Conservation (phyloP, 495 filamentous ascomycete genomes). For the Tirmania nivea region DNA sequence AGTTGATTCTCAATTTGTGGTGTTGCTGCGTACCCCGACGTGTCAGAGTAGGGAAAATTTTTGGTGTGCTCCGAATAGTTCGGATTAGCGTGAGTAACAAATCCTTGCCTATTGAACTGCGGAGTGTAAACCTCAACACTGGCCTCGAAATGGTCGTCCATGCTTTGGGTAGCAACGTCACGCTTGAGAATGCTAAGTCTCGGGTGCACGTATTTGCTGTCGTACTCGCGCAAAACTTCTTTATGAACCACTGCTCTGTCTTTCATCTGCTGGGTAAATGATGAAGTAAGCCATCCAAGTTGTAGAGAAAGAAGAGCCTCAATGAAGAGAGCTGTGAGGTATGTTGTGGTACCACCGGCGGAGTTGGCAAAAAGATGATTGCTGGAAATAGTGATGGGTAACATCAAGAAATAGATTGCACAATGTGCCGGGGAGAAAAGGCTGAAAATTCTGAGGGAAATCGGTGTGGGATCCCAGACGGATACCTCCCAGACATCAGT, state of each 20-base stretch:
- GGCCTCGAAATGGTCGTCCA: conserved; percentile 18
- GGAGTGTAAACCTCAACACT: conserved; percentile 53
- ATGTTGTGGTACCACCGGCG: conserved; percentile 50
- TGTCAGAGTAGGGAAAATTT: not conserved
- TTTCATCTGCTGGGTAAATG: conserved; percentile 64
- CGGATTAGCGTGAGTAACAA: conserved; percentile 67
- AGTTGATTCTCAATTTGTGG: conserved; percentile 2
- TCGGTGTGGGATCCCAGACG: conserved; percentile 78
- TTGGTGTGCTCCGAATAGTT: conserved; percentile 50
- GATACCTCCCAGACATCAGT: conserved; percentile 88
- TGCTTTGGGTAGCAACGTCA: conserved; percentile 34
- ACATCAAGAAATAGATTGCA: conserved; percentile 65
- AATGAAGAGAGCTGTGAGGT: conserved; percentile 56
- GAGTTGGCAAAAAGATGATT: conserved; percentile 38
- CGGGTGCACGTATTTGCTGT: conserved; percentile 85
- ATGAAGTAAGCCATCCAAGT: conserved; percentile 43
- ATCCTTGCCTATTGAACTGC: conserved; percentile 57
- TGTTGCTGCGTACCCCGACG: not conserved
- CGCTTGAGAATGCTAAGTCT: conserved; percentile 58
- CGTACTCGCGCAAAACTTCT: conserved; percentile 86
- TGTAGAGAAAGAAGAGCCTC: conserved; percentile 54
- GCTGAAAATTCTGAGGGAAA: conserved; percentile 65
- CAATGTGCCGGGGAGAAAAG: conserved; percentile 85
- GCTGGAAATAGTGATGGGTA: conserved; percentile 52
- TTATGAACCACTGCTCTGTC: conserved; percentile 67